Conservation (phyloP, 352 stramenopile genomes). For the Phytophthora uliginosa region DNA sequence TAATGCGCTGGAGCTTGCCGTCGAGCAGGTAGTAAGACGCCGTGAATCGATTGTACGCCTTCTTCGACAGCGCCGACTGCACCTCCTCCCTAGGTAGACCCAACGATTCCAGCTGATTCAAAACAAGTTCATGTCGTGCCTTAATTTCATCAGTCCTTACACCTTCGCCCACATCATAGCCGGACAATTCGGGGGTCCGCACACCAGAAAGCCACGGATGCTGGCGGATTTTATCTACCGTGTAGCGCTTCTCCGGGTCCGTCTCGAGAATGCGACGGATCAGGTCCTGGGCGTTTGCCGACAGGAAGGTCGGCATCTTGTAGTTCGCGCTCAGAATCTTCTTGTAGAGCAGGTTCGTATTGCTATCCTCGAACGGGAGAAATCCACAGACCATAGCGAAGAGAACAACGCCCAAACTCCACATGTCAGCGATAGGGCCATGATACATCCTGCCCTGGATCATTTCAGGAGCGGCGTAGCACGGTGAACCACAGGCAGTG, state of each 20-base stretch:
- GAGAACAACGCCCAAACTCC: slow-evolving; percentile 94
- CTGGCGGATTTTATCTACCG: slow-evolving; percentile 78
- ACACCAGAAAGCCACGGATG: slow-evolving; percentile 84
- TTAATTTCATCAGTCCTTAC: slow-evolving; percentile 26
- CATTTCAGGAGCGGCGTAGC: slow-evolving; percentile 95
- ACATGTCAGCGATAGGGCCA: slow-evolving; percentile 90
- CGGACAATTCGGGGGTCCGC: slow-evolving; percentile 20
- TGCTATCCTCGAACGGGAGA: slow-evolving; percentile 94
- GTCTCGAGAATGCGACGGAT: slow-evolving; percentile 89
- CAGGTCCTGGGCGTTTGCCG: slow-evolving; percentile 78
- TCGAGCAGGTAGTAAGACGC: slow-evolving; percentile 85
- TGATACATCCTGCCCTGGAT: slow-evolving; percentile 90
- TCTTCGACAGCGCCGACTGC: slow-evolving; percentile 48
- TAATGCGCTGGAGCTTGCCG: slow-evolving; percentile 56
- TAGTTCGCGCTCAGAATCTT: slow-evolving; percentile 93
- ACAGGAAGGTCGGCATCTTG: slow-evolving; percentile 83
- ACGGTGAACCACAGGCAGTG: slow-evolving; percentile 94
- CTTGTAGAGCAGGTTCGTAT: slow-evolving; percentile 94
- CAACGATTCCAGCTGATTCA: slow-evolving; percentile 61
- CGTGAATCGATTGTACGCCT: slow-evolving; percentile 76
- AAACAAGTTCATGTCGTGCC: slow-evolving; percentile 49
- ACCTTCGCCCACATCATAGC: background rate
- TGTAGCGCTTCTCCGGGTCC: slow-evolving; percentile 82
- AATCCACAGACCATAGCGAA: slow-evolving; percentile 94
- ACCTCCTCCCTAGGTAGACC: slow-evolving; percentile 59